Evolutionary conservation across 768 basidiomycete genomes (phyloP).

Genomic region (Coprinopsis strossmayeri): DNA sequence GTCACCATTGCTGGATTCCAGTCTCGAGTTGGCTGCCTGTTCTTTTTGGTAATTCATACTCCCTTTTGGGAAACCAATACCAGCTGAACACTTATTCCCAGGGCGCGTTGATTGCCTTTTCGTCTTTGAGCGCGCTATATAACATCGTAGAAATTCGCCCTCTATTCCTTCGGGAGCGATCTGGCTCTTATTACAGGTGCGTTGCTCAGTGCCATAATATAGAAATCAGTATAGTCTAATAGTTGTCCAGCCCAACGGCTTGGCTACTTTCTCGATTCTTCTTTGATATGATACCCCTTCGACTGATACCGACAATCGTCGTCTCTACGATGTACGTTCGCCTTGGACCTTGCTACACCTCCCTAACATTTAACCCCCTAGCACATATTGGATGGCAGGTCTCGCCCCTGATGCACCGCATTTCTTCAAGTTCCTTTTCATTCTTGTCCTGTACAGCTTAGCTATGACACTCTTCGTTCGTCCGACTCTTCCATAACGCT

Average conservation of each 20-base stretch:
- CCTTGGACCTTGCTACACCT: neutral
- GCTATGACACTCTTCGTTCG: constrained; percentile 83
- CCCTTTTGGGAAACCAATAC: too few relatives aligned
- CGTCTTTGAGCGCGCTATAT: constrained; percentile 82
- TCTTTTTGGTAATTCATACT: constrained; percentile 66
- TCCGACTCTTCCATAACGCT: constrained; percentile 9
- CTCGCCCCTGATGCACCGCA: constrained; percentile 68
- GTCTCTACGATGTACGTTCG: constrained; percentile 73
- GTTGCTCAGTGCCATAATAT: too few relatives aligned
- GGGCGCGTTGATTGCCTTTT: constrained; percentile 91
- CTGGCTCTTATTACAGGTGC: constrained; percentile 80
- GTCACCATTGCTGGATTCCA: constrained; percentile 90
- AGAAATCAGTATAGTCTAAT: neutral
- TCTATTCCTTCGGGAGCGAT: constrained; percentile 86
- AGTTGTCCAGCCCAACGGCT: constrained; percentile 59
- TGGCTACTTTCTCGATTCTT: constrained; percentile 88
- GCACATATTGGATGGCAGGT: constrained; percentile 96
- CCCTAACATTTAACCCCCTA: constrained; percentile 17
- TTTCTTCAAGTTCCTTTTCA: constrained; percentile 94
- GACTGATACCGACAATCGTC: constrained; percentile 84
- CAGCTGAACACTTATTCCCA: constrained; percentile 20
- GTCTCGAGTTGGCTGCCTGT: constrained; percentile 86
- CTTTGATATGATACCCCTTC: constrained; percentile 86
- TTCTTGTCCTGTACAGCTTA: constrained; percentile 79
- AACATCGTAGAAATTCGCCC: constrained; percentile 80